These are phyloP conservation scores for Whalleya microplaca DNA, from an alignment of 2,329 filamentous ascomycete species.

Conservation along the genomic window DNA sequence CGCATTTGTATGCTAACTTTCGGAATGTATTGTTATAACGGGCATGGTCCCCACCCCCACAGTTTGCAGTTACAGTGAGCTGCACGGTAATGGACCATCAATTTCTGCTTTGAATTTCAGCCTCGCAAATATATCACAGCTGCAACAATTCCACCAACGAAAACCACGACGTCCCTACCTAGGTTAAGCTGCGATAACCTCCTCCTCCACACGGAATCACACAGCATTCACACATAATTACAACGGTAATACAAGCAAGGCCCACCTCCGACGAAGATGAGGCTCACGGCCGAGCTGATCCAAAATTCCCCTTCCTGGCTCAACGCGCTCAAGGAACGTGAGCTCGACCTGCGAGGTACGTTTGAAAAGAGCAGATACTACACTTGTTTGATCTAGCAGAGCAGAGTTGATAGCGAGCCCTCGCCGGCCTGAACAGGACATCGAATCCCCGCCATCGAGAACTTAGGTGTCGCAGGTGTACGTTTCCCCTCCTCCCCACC, in stretches of 20 bases:
- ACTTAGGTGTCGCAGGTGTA: constrained; percentile 91
- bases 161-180: neutral
- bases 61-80: neutral
- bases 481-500: constrained; percentile 42
- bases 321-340: constrained; percentile 97
- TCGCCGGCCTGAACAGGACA: constrained; percentile 75
- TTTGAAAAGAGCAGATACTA: constrained; percentile 97
- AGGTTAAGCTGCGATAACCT: neutral
- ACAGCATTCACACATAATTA: neutral
- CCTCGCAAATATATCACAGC: neutral
- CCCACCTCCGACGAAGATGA: constrained; percentile 65
- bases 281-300: constrained; percentile 94
- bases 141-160: neutral
- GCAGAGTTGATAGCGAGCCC: constrained; percentile 82
- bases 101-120: neutral
- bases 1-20: neutral
- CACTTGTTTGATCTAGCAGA: constrained; percentile 64
- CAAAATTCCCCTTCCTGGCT: constrained; percentile 95
- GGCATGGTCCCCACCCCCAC: neutral
- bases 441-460: constrained; percentile 97
- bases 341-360: constrained; percentile 99
- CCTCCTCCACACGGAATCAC: no score
- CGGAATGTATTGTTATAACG: neutral
- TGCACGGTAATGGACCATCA: neutral
- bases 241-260: constrained; percentile 21